Evolutionary conservation across 176 grass and related monocot genomes (phyloP), one percentile per base, ranked within the genome.

Genomic region (Oryza glaberrima): DNA sequence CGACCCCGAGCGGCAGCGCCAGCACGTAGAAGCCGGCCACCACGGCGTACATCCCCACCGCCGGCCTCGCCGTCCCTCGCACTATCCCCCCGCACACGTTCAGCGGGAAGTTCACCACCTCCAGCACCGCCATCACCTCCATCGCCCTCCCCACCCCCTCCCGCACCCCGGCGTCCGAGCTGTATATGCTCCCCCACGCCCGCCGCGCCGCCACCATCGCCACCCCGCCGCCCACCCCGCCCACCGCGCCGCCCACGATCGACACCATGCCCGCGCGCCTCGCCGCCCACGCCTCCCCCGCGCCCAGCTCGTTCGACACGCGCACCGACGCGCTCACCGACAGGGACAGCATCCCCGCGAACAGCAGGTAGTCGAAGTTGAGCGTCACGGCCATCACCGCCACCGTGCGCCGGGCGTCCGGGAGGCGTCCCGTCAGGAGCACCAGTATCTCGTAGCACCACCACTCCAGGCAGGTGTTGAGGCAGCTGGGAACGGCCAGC

Each of bases 391-490:
- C 96, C 22, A 98, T 83, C 6, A 98, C 91, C 19, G 49, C 78
- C 82, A 98, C 89, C 41, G n/a, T 70, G 25, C 80, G 85, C 41
- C 87, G 84, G 13, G 96, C 85, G 88, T 98, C 89, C 3, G 93
- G 93, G 5, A 98, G 91, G 28, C 96, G 80, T 0, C 96, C 96
- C 4, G 93, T 92, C 13, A 98, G 89, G 38, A 98, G 88, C 34
- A 98, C 81, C 20, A 98, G 76, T 73, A 98, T 98, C 85, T 98
- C 96, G 78, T 98, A 98, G 85, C 91, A 98, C 93, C 96, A 98
- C 96, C 96, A 98, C 85, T 98, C 93, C 0, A 98, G 87, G 87
- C 93, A 98, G 0, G 96, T 98, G 52, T 87, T 98, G 3, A 98
- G 73, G 85, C 96, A 98, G 77, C 91, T 95, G 0, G 93, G 91